Conservation (phyloP, 148 eudicot genomes). For the Rhododendron mucronatum region DNA sequence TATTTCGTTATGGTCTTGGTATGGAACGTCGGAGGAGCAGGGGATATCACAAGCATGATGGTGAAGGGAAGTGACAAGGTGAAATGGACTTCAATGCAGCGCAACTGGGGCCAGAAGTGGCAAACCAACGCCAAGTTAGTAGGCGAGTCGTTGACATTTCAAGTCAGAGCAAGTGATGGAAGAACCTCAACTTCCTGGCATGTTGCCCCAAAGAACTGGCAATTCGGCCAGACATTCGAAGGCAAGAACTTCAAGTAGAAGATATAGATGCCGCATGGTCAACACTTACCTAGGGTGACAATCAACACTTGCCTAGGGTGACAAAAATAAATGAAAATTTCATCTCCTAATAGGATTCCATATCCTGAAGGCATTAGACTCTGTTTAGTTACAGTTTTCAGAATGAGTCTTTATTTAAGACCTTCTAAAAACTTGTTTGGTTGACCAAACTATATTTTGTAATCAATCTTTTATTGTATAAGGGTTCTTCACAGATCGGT, state of each 20-base stretch:
- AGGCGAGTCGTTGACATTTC: slow-evolving; percentile 46
- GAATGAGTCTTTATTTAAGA: background rate
- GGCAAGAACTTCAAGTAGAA: slow-evolving; percentile 44
- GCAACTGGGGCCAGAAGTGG: slow-evolving; percentile 76
- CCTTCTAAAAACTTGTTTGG: background rate
- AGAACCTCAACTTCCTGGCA: slow-evolving; percentile 42
- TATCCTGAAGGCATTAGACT: background rate
- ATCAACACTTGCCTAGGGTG: background rate
- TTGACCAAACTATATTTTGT: background rate
- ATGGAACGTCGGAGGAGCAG: slow-evolving; percentile 76
- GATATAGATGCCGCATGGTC: background rate
- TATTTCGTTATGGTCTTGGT: slow-evolving; percentile 48
- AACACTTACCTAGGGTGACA: background rate
- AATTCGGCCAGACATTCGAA: slow-evolving; percentile 58
- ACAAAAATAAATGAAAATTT: background rate
- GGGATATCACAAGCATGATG: slow-evolving; percentile 43
- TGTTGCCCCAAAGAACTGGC: slow-evolving; percentile 45
- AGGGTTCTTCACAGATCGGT: background rate
- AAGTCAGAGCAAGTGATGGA: slow-evolving; percentile 50
- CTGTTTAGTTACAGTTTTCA: background rate
- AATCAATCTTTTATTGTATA: background rate
- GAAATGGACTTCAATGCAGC: slow-evolving; percentile 45
- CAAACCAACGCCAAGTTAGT: slow-evolving; percentile 34
- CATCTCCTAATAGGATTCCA: background rate
- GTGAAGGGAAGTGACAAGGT: slow-evolving; percentile 40